Evolutionary conservation across 345 rosid genomes (phyloP), one percentile per base, ranked within the genome.

Genomic region (Boechera divaricarpa): DNA sequence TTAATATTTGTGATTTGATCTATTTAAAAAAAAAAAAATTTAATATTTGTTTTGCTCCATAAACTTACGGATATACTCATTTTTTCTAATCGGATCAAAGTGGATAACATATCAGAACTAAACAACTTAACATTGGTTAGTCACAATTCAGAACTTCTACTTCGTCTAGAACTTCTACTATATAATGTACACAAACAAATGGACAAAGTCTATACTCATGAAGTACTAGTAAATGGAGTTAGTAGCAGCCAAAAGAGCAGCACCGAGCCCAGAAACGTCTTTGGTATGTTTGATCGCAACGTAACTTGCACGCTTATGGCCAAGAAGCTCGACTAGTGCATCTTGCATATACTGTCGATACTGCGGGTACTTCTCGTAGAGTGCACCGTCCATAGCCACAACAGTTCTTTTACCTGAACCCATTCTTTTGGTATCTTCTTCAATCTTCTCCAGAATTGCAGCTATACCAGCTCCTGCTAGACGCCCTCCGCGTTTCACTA

Each of bases 381-480:
- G 73, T 3, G 93, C 96, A 29, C 94, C 98, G 2, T 91, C 97
- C 90, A 86, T 87, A n/a, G 97, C 96, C 55, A 90, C 96, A 18
- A 89, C 97, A 0, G 91, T 87, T 72, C 87, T 83, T 75, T 86
- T 85, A 16, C 91, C 85, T 0, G 82, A 86, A 38, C 85, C 69
- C 16, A 80, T 48, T 31, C 91, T 89, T 70, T 85, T 78, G 0
- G 96, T 83, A 24, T 88, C 96, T 44, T 79, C 82, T 72, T 86
- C 98, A 81, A 90, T 83, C 87, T 91, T 93, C 70, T 90, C 87
- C 54, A 91, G 85, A 68, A 91, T 81, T 36, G 96, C 90, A 1
- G 90, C 98, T n/a, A 94, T 86, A 47, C 98, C 96, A 5, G 96
- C 97, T 42, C 97, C 96, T 0, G 97, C 96, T 78, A 94, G 75